Evolutionary conservation across 1,139 yeast genomes (phyloP).

Genomic region (Arxiozyma heterogenica): DNA sequence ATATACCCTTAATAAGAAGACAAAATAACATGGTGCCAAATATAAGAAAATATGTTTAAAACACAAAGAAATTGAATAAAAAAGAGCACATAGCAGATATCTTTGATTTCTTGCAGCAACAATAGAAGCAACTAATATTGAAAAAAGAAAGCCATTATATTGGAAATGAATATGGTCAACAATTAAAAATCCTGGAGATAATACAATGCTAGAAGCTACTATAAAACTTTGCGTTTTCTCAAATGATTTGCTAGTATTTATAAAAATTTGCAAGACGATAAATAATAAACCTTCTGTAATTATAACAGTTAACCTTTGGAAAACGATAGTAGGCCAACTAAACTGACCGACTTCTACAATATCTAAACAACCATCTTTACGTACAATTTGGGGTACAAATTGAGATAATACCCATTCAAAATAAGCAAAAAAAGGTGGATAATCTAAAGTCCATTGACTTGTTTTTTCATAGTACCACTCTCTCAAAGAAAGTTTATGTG

Average conservation of each 20-base stretch:
- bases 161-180: constrained; percentile 93
- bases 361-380: constrained; percentile 69
- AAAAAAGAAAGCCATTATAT: constrained; percentile 89
- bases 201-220: constrained; percentile 69
- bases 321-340: constrained; percentile 70
- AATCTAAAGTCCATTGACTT: constrained; percentile 92
- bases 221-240: constrained; percentile 49
- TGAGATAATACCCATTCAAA: constrained; percentile 76
- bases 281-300: constrained; percentile 66
- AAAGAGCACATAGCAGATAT: constrained; percentile 56
- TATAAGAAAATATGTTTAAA: constrained; percentile 91
- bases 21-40: constrained; percentile 89
- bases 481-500: constrained; percentile 62
- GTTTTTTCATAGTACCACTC: constrained; percentile 82
- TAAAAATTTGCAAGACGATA: constrained; percentile 60
- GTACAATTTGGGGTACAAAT: constrained; percentile 57
- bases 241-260: constrained; percentile 39
- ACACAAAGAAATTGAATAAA: constrained; percentile 72
- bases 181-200: constrained; percentile 82
- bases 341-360: constrained; percentile 57
- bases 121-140: constrained; percentile 64
- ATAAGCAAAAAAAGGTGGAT: constrained; percentile 96
- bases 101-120: constrained; percentile 56
- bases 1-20: constrained; percentile 64
- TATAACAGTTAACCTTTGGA: constrained; percentile 76